A percentile compares a stretch with the other conserved stretches of the same genome.
These are phyloP conservation scores for Ogataea nitratoaversa DNA, from an alignment of 805 yeast species.

Conservation along the genomic window DNA sequence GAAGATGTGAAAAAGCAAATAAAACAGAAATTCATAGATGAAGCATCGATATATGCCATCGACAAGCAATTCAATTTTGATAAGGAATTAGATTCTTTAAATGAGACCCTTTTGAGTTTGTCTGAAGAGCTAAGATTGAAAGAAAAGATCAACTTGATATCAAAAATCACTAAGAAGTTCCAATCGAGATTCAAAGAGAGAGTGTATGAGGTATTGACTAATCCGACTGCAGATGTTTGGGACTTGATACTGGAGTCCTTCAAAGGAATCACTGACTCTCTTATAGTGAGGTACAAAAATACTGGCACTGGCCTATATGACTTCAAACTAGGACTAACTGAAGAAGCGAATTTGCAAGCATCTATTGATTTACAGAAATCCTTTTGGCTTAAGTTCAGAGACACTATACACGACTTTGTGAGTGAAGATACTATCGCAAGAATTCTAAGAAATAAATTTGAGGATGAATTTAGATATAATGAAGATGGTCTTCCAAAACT, in stretches of 20 bases:
- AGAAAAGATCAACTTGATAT: slow-evolving; percentile 40
- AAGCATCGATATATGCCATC: slow-evolving; percentile 31
- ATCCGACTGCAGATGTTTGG: slow-evolving; percentile 58
- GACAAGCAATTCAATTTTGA: slow-evolving; percentile 32
- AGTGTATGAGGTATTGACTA: slow-evolving; percentile 42
- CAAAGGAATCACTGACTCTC: slow-evolving; percentile 27
- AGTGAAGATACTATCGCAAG: slow-evolving; percentile 62
- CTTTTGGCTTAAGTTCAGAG: slow-evolving; percentile 65
- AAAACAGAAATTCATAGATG: slow-evolving; percentile 23
- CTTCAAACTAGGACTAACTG: slow-evolving; percentile 60
- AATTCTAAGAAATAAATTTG: slow-evolving; percentile 75
- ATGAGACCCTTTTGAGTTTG: slow-evolving; percentile 26
- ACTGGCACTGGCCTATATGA: slow-evolving; percentile 37
- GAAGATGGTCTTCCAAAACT: slow-evolving; percentile 75
- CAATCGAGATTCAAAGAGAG: slow-evolving; percentile 44
- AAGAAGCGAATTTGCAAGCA: slow-evolving; percentile 38
- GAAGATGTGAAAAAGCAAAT: slow-evolving; percentile 18
- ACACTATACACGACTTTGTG: slow-evolving; percentile 54
- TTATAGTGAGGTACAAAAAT: slow-evolving; percentile 28
- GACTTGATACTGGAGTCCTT: slow-evolving; percentile 49
- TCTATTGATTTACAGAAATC: slow-evolving; percentile 41
- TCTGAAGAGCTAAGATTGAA: slow-evolving; percentile 32
- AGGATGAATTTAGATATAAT: slow-evolving; percentile 78
- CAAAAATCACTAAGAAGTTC: slow-evolving; percentile 44
- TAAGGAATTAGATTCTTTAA: slow-evolving; percentile 32